Evolutionary conservation across 257 asterid genomes (phyloP), one percentile per base, ranked within the genome.

Genomic region (Gynochthodes officinalis): DNA sequence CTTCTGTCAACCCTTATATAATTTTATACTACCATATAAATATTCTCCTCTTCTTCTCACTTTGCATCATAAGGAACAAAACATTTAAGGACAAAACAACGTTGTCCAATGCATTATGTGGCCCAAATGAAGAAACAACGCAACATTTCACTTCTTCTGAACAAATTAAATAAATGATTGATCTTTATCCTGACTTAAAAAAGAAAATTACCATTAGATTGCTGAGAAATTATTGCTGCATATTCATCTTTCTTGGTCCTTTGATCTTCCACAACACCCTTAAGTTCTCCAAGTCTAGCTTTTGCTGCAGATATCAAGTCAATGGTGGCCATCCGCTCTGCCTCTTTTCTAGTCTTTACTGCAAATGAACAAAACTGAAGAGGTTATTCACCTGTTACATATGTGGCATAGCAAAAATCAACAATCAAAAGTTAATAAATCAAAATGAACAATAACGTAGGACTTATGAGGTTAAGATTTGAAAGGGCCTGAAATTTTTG

Each of bases 151-250:
- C 7, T 15, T 35, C 15, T 12, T 50, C 70, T 46, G 50, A 79
- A 70, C n/a, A 50, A 79, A 71, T 61, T 25, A 43, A 42, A 69
- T 43, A 33, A 35, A 69, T 50, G 71, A 21, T 35, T 61, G 44
- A 77, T 69, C 68, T 61, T 35, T 61, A 69, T 12, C 28, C 7
- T 7, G 6, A 46, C 28, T 25, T 7, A 46, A 75, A 50, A 64
- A 63, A 48, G 21, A 69, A 54, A 67, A 54, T 77, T 87, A 93
- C 99, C 98, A 81, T 84, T 85, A 73, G 85, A 83, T 82, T 90
- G 97, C 80, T 84, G 88, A 84, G 94, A 76, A 75, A 95, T 68
- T 74, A 92, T 87, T 76, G 89, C 80, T 50, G 97, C 90, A 79
- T 87, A 92, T 82, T 89, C 89, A 58, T 89, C 87, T 80, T 88